Evolutionary conservation across 768 basidiomycete species (phyloP), one percentile per base, ranked within the genome.

Genomic region (Mycena rebaudengoi): DNA sequence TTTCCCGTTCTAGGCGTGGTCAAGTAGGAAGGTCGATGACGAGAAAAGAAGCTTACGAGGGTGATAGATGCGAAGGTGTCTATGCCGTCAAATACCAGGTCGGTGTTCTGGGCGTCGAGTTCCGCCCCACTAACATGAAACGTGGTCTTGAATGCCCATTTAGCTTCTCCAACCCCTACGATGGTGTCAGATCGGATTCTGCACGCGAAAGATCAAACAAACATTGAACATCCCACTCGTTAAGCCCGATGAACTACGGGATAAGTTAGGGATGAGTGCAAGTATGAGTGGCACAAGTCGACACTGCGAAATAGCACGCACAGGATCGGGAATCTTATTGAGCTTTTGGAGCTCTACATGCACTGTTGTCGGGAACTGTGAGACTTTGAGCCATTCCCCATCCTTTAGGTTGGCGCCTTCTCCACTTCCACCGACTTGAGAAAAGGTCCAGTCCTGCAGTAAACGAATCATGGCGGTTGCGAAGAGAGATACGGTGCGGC

Each of bases 221-320:
- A 94, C 95, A 96, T 79, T 97, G 96, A 14, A 95, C 90, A 69
- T 95, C 91, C 89, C 91, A 94, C 74, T 97, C 96, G 64, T 91
- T 83, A 62, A 95, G 78, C 12, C 90, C 92, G 43, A 92, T 68
- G 65, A 91, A 91, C 91, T 94, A 66, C 25, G 16, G 16, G 20
- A 65, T 16, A 51, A 49, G 40, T 26, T 51, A 32, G 57, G 18
- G 40, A 51, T 16, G 54, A 46, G 43, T 23, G 32, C 33, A 16
- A 25, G 53, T 8, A 29, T 13, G 26, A 43, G 33, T 25, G 51
- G 16, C 30, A 48, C 23, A 33, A 13, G 29, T 11, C 25, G 23
- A 14, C n/a, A n/a, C n/a, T n/a, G n/a, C n/a, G n/a, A n/a, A n/a
- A n/a, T n/a, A 40, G 13, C n/a, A 79, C 88, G 64, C 70, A 92